These are phyloP conservation scores for Solanum lycopersicoides DNA, from an alignment of 257 asterid species.

Conservation along the genomic window DNA sequence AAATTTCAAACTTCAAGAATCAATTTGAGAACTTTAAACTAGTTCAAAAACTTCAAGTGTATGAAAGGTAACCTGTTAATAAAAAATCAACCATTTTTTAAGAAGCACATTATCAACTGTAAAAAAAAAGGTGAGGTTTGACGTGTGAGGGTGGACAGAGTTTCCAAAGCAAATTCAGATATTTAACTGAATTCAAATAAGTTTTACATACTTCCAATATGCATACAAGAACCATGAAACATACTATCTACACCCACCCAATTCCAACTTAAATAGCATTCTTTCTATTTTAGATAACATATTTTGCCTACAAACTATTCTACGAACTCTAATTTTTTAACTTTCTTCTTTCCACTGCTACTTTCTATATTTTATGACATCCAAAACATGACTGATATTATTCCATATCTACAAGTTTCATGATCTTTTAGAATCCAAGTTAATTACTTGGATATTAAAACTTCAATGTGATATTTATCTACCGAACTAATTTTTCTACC, in stretches of 20 bases:
- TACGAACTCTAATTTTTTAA: neutral
- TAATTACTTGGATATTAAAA: neutral
- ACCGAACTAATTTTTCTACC: neutral
- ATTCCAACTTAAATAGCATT: neutral
- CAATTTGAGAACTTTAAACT: neutral
- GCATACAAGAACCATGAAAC: neutral
- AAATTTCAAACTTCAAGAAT: neutral
- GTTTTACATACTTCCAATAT: neutral
- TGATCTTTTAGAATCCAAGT: neutral
- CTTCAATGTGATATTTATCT: neutral
- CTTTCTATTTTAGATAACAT: neutral
- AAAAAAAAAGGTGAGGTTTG: neutral
- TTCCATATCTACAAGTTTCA: neutral
- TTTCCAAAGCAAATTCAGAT: neutral
- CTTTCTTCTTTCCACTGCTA: neutral
- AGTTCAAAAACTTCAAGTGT: neutral
- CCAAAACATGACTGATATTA: neutral
- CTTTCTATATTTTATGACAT: neutral
- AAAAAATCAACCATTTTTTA: neutral
- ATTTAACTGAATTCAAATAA: neutral
- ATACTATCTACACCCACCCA: neutral
- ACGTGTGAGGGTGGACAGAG: neutral
- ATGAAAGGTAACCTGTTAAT: neutral
- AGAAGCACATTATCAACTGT: neutral
- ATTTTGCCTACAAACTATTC: neutral